Conservation (phyloP, 2,329 filamentous ascomycete genomes). For the Botrytis fabae region DNA sequence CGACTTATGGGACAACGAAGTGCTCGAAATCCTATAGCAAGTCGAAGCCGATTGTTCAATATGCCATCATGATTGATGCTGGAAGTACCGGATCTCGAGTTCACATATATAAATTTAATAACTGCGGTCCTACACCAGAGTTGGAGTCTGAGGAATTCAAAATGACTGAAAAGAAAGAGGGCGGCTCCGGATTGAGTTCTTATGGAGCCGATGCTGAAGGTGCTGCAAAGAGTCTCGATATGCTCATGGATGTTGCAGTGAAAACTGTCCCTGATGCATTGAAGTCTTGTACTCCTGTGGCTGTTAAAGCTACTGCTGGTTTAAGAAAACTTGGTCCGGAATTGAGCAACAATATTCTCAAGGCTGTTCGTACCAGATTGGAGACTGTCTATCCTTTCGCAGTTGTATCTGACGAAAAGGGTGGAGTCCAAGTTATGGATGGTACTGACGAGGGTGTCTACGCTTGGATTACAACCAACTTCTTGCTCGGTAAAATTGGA, state of each 20-base stretch:
- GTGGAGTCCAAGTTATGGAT: slow-evolving; percentile 95
- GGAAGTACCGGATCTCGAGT: slow-evolving; percentile 97
- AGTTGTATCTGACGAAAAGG: slow-evolving; percentile 79
- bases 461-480: slow-evolving; percentile 99
- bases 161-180: slow-evolving; percentile 84
- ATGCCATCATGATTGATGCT: slow-evolving; percentile 98
- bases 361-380: slow-evolving; percentile 78
- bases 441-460: slow-evolving; percentile 96
- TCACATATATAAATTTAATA: slow-evolving; percentile 99
- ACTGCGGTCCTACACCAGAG: slow-evolving; percentile 93
- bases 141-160: slow-evolving; percentile 90
- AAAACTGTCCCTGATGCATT: slow-evolving; percentile 81
- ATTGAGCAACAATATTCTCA: slow-evolving; percentile 79
- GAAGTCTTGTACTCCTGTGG: slow-evolving; percentile 87
- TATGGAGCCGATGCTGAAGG: slow-evolving; percentile 84
- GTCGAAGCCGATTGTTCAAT: slow-evolving; percentile 92
- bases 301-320: slow-evolving; percentile 97
- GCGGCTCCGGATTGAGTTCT: slow-evolving; percentile 73
- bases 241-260: slow-evolving; percentile 83
- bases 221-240: slow-evolving; percentile 86
- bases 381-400: slow-evolving; percentile 94
- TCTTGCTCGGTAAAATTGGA: slow-evolving; percentile 95
- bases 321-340: slow-evolving; percentile 82
- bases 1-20: slow-evolving; percentile 65
- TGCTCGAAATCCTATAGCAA: slow-evolving; percentile 83